Base-by-base conservation (phyloP, 1,284 basidiomycete species). In the Austropuccinia psidii region DNA sequence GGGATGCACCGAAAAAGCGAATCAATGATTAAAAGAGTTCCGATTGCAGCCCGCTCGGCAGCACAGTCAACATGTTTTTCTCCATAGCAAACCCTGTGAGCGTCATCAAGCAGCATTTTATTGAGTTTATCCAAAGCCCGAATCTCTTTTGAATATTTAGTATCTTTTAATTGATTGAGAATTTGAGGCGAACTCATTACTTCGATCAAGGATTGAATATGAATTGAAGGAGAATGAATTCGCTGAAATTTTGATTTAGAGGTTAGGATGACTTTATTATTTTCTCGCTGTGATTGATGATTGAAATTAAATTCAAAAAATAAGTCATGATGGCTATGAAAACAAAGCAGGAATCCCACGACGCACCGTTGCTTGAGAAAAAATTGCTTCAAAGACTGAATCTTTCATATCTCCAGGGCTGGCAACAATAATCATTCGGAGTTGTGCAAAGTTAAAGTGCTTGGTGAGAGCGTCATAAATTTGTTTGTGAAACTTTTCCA, bases 11-110 rank as follows among this genome's bases (percentile, higher is more conserved):
- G 85, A 83, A 98, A 98, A 35, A 98, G 85, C 76, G 90, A 90
- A 79, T 99, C 96, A 11, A 93, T 96, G 69, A 99, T 97, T 73
- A 99, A 84, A 43, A 98, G 84, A 1, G 93, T 93, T 21, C 94
- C 93, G 68, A 98, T 89, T 0, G 96, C 96, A 0, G 93, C 95
- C 75, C 96, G 86, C 78, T 93, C 89, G 29, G 91, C 90, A 4
- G 96, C 96, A 19, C 97, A 85, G 62, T 86, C 84, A 72, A 99
- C 94, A 81, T 98, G 95, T 57, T 90, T 87, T 49, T 95, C 93
- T 0, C 96, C 95, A 81, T 99, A 99, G 95, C 96, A 98, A 5
- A 96, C 96, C 69, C 96, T 86, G 83, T 94, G 88, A 81, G 98
- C 94, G 79, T 98, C 93, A 6, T 85, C 86, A 0, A 90, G 91